Conservation (phyloP, 2,329 filamentous ascomycete genomes). For the Pseudogymnoascus sp. region DNA sequence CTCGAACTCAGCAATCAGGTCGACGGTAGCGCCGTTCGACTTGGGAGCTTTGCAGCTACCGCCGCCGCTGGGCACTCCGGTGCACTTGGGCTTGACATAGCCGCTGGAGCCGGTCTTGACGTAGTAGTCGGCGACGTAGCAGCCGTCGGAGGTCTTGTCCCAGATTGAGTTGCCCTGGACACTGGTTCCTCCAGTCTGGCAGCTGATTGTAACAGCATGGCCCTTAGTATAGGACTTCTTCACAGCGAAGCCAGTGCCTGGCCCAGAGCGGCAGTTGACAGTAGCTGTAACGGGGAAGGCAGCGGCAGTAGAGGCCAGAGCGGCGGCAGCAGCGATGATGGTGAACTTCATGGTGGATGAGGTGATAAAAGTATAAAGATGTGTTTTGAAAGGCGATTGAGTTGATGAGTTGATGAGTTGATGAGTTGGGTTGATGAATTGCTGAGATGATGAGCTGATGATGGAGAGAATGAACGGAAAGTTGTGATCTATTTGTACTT, state of each 20-base stretch:
- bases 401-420: background rate
- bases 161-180: constrained; percentile 19
- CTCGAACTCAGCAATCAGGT: constrained; percentile 34
- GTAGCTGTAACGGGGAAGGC: background rate
- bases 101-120: constrained; percentile 4
- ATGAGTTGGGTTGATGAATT: background rate
- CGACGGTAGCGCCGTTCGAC: constrained; percentile 31
- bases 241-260: constrained; percentile 6
- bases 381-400: background rate
- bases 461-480: background rate
- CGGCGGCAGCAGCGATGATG: background rate
- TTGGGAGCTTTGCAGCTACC: constrained; percentile 39
- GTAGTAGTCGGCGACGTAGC: constrained; percentile 17
- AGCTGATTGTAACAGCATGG: background rate
- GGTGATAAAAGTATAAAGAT: background rate
- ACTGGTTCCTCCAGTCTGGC: background rate
- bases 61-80: constrained; percentile 49
- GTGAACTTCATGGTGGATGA: background rate
- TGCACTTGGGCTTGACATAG: constrained; percentile 5
- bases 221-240: constrained; percentile 7
- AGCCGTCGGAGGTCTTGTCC: constrained; percentile 13
- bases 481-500: background rate
- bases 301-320: background rate
- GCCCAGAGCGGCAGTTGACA: constrained; percentile 5
- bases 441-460: background rate